Conservation (phyloP, 1,139 yeast genomes). For the Casaregolazyma suthepensis region DNA sequence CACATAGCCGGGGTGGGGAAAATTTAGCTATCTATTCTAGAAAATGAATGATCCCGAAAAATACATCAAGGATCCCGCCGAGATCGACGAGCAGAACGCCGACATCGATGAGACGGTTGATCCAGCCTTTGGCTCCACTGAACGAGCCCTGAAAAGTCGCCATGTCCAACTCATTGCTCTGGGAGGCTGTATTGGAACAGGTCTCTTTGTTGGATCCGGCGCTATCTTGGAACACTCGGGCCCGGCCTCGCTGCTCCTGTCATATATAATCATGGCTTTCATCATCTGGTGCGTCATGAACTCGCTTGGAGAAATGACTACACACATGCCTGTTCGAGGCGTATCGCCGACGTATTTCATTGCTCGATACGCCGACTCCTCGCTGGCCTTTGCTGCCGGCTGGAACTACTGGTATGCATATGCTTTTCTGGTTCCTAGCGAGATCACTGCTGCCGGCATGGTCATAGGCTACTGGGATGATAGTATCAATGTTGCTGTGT, state of each 20-base stretch:
- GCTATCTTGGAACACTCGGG: constrained; percentile 52
- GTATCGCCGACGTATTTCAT: constrained; percentile 27
- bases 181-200: constrained; percentile 84
- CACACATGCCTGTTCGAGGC: constrained; percentile 44
- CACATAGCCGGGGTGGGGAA: background rate
- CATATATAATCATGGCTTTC: constrained; percentile 47
- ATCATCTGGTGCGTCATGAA: constrained; percentile 54
- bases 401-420: constrained; percentile 84
- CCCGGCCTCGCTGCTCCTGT: constrained; percentile 58
- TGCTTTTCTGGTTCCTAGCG: constrained; percentile 62
- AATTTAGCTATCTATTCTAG: background rate
- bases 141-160: constrained; percentile 46
- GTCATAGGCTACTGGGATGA: constrained; percentile 70
- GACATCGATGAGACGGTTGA: background rate
- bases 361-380: constrained; percentile 40
- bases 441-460: constrained; percentile 73
- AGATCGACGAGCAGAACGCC: background rate
- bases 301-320: constrained; percentile 56
- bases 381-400: constrained; percentile 73
- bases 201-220: constrained; percentile 66
- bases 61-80: background rate
- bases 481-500: constrained; percentile 64
- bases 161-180: constrained; percentile 80
- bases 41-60: background rate
- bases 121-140: constrained; percentile 4